Conservation (phyloP, 2,329 filamentous ascomycete species). For the Mycosphaerella sp. region DNA sequence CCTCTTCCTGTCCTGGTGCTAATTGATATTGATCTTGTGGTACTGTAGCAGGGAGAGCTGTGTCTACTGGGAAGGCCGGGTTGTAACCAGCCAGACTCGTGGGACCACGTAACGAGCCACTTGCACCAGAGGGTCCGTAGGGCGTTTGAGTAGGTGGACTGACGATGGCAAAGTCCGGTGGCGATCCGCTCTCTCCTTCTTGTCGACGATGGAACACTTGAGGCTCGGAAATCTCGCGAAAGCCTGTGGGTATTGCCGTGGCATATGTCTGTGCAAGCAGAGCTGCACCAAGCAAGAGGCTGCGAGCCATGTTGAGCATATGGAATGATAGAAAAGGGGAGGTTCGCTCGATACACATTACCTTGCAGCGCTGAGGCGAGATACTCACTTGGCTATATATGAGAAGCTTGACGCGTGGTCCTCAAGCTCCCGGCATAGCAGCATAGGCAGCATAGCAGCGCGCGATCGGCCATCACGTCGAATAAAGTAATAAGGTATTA, state of each 20-base stretch:
- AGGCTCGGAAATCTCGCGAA: constrained; percentile 2
- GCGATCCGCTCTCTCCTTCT: constrained; percentile 6
- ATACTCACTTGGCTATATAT: not conserved
- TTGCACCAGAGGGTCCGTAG: constrained; percentile 31
- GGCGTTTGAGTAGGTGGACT: constrained; percentile 10
- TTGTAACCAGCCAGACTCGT: constrained; percentile 32
- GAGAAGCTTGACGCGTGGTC: not conserved
- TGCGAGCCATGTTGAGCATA: not conserved
- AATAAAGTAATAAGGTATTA: too few species aligned
- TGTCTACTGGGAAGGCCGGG: constrained; percentile 30
- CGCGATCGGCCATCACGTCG: too few species aligned
- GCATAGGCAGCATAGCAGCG: too few species aligned
- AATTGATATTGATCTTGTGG: constrained; percentile 34
- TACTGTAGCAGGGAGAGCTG: constrained; percentile 30
- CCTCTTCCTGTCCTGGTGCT: constrained; percentile 34
- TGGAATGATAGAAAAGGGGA: not conserved
- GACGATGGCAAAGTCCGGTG: constrained; percentile 18
- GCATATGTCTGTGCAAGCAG: constrained; percentile 3
- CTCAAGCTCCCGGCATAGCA: too few species aligned
- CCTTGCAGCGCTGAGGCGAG: too few species aligned
- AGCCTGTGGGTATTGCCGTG: not conserved
- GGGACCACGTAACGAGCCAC: constrained; percentile 34
- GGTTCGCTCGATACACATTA: too few species aligned
- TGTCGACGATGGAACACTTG: constrained; percentile 8
- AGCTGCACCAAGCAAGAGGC: not conserved